Evolutionary conservation across 2,329 filamentous ascomycete species (phyloP).

Genomic region (Calonectria leucothoes): DNA sequence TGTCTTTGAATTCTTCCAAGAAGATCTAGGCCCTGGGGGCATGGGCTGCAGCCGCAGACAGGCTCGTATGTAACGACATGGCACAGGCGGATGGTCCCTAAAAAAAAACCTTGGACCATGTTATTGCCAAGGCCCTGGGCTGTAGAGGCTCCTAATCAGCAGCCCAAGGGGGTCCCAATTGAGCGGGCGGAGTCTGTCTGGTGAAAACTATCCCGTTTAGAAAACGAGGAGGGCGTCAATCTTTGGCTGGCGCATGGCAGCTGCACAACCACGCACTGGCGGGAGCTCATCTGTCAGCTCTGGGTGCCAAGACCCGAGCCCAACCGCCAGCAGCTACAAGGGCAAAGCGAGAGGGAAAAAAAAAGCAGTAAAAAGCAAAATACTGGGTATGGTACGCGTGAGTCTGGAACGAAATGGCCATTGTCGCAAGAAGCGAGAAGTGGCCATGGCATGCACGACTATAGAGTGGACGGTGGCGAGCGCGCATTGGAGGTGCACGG

Average conservation of each 20-base stretch:
- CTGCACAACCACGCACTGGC: constrained; percentile 15
- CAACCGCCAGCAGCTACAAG: constrained; percentile 13
- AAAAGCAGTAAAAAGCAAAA: constrained; percentile 19
- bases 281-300: constrained; percentile 27
- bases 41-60: constrained; percentile 1
- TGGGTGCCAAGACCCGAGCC: constrained; percentile 28
- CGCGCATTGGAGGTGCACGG: constrained; percentile 15
- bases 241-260: constrained; percentile 9
- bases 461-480: constrained; percentile 38
- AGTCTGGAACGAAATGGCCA: constrained; percentile 24
- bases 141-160: background rate
- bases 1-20: constrained; percentile 1
- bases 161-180: background rate
- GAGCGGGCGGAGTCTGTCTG: constrained; percentile 6
- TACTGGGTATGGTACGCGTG: background rate
- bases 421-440: constrained; percentile 24
- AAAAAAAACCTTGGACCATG: constrained; percentile 5
- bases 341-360: constrained; percentile 14
- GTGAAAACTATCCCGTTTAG: background rate
- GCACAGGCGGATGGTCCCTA: constrained; percentile 12
- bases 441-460: constrained; percentile 17
- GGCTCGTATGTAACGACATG: background rate
- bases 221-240: constrained; percentile 7
- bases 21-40: constrained; percentile 3
- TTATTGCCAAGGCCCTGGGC: constrained; percentile 1